Evolutionary conservation across 1,284 basidiomycete species (phyloP).

Genomic region (Leccinum glutinopallens): DNA sequence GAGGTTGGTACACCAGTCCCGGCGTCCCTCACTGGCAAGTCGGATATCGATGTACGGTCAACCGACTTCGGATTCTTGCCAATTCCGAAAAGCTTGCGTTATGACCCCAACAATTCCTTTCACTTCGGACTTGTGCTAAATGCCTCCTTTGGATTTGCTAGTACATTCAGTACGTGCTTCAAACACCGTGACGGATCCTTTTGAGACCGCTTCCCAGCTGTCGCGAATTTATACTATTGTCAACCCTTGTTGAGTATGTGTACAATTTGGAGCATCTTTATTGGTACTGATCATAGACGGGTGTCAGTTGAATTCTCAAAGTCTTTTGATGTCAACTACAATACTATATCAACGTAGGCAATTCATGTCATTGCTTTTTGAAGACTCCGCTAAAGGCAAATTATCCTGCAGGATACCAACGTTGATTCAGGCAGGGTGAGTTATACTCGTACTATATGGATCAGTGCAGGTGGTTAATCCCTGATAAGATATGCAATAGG

Average conservation of each 20-base stretch:
- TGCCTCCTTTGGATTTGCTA: conserved; percentile 64
- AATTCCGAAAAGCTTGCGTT: conserved; percentile 62
- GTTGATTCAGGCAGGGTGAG: conserved; percentile 51
- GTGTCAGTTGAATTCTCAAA: conserved; percentile 53
- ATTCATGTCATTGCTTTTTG: background rate
- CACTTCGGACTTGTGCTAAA: conserved; percentile 66
- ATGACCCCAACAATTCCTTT: conserved; percentile 58
- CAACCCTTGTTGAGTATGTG: conserved; percentile 67
- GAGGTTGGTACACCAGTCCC: background rate
- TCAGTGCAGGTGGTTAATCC: conserved; percentile 1
- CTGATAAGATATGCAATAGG: conserved; percentile 54
- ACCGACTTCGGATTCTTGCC: conserved; percentile 66
- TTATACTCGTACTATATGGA: background rate
- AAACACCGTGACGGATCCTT: conserved; percentile 37
- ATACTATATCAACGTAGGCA: conserved; percentile 56
- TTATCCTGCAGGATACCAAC: conserved; percentile 45
- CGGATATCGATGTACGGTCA: background rate
- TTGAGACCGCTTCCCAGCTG: conserved; percentile 38
- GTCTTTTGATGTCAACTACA: conserved; percentile 59
- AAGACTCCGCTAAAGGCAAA: background rate
- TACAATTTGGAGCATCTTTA: background rate
- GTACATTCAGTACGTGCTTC: conserved; percentile 46
- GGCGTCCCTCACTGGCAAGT: background rate
- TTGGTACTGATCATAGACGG: conserved; percentile 7
- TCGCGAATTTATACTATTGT: conserved; percentile 72